Evolutionary conservation across 73 alveolate species (phyloP).

Genomic region (Paramecium sexaurelia): DNA sequence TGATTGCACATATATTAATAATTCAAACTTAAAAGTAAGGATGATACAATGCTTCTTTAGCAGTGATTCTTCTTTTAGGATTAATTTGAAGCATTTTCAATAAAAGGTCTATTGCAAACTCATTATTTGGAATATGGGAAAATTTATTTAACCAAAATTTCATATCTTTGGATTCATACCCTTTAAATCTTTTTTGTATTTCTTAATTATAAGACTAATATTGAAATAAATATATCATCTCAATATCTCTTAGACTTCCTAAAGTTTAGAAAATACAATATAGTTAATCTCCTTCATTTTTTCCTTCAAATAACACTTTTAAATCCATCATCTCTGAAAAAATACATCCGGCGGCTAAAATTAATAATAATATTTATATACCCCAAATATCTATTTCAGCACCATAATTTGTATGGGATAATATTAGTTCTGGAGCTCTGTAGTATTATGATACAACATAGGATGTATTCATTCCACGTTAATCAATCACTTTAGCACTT

Average conservation of each 20-base stretch:
- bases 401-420: constrained; percentile 75
- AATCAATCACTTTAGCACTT: constrained; percentile 69
- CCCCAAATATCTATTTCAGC: constrained; percentile 87
- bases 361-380: neutral
- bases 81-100: constrained; percentile 10
- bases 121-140: constrained; percentile 11
- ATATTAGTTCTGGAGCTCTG: constrained; percentile 88
- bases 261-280: constrained; percentile 36
- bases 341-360: constrained; percentile 88
- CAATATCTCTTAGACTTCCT: constrained; percentile 48
- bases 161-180: constrained; percentile 1
- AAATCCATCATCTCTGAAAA: constrained; percentile 82
- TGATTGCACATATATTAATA: neutral
- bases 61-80: constrained; percentile 62
- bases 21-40: constrained; percentile 13
- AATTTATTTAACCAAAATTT: neutral
- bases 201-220: neutral
- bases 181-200: constrained; percentile 43
- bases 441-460: constrained; percentile 88
- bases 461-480: constrained; percentile 74
- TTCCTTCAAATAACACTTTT: constrained; percentile 74
- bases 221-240: constrained; percentile 47
- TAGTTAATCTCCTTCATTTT: constrained; percentile 79
- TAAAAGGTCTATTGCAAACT: constrained; percentile 33
- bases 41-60: constrained; percentile 61